Conservation (phyloP, 2,329 filamentous ascomycete species). For the Sarocladium brachiariae region DNA sequence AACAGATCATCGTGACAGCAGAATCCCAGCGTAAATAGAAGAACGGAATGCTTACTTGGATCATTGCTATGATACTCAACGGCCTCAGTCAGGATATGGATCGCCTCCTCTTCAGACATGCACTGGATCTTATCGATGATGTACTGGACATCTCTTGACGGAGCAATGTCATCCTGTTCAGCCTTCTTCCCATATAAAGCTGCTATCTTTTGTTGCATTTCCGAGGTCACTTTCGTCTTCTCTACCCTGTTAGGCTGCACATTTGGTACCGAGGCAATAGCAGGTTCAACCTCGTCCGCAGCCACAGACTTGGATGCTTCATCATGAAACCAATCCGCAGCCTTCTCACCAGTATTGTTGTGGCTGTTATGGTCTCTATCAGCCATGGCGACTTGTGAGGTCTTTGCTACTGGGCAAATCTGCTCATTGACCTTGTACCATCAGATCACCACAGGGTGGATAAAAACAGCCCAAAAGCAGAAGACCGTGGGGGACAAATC, state of each 20-base stretch:
- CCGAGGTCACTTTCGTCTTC: neutral
- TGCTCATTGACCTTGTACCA: neutral
- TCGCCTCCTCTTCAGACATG: slow-evolving; percentile 36
- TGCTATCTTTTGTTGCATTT: neutral
- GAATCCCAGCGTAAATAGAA: too few species aligned
- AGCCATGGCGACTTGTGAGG: too few species aligned
- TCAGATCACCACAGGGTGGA: neutral
- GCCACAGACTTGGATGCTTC: neutral
- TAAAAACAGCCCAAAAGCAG: neutral
- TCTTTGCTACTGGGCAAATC: neutral
- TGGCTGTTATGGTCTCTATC: neutral
- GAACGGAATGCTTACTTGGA: slow-evolving; percentile 6
- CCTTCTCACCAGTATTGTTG: neutral
- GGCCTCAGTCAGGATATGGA: slow-evolving; percentile 30
- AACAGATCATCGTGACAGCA: too few species aligned
- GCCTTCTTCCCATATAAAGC: slow-evolving; percentile 7
- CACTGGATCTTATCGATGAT: slow-evolving; percentile 33
- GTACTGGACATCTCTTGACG: slow-evolving; percentile 16
- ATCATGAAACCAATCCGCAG: neutral
- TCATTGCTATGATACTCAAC: slow-evolving; percentile 34
- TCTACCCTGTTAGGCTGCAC: neutral
- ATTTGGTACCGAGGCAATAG: neutral
- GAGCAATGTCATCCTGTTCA: slow-evolving; percentile 3
- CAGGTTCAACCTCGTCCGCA: neutral
- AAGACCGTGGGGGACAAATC: neutral